phyloP scores from a whole-genome alignment of 164 flowering plant species.

The Stephania yunnanensis region DNA sequence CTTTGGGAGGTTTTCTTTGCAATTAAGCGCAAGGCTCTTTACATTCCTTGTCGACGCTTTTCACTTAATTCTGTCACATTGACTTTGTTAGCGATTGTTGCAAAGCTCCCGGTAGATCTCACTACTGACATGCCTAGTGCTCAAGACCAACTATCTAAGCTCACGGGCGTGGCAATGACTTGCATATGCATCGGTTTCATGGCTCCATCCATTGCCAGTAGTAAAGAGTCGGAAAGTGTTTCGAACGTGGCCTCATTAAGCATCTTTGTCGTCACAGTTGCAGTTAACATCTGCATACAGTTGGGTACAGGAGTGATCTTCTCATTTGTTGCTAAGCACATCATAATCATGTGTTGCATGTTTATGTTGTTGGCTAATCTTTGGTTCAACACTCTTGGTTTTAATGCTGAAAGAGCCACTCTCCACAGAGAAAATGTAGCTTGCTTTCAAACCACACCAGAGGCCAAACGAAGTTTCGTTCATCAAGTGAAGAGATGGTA shows the following conservation, averaged over 20 bases:
- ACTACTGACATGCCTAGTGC: conserved; percentile 6
- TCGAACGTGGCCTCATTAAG: not conserved
- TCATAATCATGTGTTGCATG: not conserved
- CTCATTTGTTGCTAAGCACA: not conserved
- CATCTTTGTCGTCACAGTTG: not conserved
- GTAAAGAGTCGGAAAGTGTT: not conserved
- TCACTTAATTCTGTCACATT: conserved; percentile 13
- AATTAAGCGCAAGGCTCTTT: not conserved
- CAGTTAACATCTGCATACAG: not conserved
- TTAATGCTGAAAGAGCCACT: no score
- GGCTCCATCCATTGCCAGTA: not conserved
- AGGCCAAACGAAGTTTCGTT: not conserved
- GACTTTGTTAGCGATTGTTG: conserved; percentile 8
- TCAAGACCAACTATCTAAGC: conserved; percentile 15
- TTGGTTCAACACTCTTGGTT: not conserved
- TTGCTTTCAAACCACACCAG: not conserved
- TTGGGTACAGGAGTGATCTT: not conserved
- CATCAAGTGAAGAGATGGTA: not conserved
- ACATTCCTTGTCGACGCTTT: not conserved
- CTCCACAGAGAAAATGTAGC: no score
- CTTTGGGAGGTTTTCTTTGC: not conserved
- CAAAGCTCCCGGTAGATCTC: conserved; percentile 17
- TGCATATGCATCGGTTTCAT: not conserved
- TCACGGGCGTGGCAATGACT: conserved; percentile 7
- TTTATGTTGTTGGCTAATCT: not conserved